phyloP scores from a whole-genome alignment of 1,139 yeast species.

The Debaryomycetaceae sp. region DNA sequence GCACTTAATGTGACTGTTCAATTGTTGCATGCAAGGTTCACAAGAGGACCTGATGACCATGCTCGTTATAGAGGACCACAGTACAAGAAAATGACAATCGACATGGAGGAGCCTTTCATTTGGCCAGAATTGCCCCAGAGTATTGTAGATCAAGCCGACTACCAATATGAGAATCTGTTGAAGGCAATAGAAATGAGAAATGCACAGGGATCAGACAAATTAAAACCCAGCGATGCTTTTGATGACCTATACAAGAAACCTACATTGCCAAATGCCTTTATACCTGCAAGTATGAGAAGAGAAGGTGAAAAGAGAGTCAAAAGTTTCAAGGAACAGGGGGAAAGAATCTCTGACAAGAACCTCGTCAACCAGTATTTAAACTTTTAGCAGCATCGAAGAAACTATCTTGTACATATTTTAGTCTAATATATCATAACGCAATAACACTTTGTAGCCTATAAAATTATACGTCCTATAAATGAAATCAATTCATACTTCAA shows the following conservation, averaged over 20 bases:
- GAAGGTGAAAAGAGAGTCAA: constrained; percentile 38
- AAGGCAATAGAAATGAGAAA: constrained; percentile 26
- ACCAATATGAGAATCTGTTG: constrained; percentile 24
- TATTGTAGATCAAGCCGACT: constrained; percentile 20
- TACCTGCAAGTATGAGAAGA: constrained; percentile 51
- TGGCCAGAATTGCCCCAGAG: constrained; percentile 72
- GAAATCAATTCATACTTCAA: background rate
- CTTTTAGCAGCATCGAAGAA: constrained; percentile 8
- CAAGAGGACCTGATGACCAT: constrained; percentile 56
- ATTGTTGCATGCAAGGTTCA: constrained; percentile 69
- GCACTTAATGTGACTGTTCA: constrained; percentile 87
- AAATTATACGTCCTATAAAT: background rate
- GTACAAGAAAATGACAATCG: constrained; percentile 90
- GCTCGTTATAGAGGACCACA: constrained; percentile 80
- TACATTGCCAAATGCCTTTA: constrained; percentile 67
- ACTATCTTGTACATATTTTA: constrained; percentile 7
- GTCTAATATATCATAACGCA: background rate
- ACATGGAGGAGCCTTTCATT: constrained; percentile 86
- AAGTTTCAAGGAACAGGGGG: constrained; percentile 20
- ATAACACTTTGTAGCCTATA: background rate
- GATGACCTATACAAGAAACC: constrained; percentile 77
- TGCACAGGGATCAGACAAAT: constrained; percentile 62
- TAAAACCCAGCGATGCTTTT: constrained; percentile 68
- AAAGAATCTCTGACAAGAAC: constrained; percentile 26
- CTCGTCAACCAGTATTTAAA: constrained; percentile 27